A percentile compares a stretch with the other conserved stretches of the same genome.
Conservation (phyloP, 352 stramenopile species). For the Phytophthora lateralis region DNA sequence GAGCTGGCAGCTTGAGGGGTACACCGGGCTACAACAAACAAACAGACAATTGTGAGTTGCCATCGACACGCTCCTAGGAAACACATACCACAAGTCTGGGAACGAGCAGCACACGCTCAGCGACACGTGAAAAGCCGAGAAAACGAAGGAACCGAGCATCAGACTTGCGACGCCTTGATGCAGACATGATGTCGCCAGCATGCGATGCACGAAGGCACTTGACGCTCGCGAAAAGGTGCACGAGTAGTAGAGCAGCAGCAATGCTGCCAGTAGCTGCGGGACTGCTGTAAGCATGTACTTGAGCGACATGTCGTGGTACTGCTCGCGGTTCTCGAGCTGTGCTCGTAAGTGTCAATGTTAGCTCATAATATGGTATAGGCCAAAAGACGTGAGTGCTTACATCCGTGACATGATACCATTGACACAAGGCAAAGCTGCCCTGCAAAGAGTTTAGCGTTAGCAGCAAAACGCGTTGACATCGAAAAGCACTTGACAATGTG, state of each 20-base stretch:
- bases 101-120: slow-evolving; percentile 63
- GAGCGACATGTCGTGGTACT: slow-evolving; percentile 51
- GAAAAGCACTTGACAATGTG: neutral
- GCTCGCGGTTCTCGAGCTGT: slow-evolving; percentile 45
- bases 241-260: slow-evolving; percentile 69
- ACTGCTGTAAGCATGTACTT: slow-evolving; percentile 59
- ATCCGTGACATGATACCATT: slow-evolving; percentile 62
- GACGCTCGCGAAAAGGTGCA: slow-evolving; percentile 50
- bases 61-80: neutral
- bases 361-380: neutral
- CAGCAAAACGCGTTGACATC: neutral
- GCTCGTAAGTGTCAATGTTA: neutral
- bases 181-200: slow-evolving; percentile 60
- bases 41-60: neutral
- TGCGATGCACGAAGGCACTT: slow-evolving; percentile 54
- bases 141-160: slow-evolving; percentile 47
- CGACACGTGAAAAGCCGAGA: slow-evolving; percentile 49
- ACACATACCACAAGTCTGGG: slow-evolving; percentile 50
- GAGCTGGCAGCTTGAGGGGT: slow-evolving; percentile 37
- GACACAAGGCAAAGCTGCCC: slow-evolving; percentile 45
- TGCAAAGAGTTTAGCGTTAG: slow-evolving; percentile 17
- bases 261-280: slow-evolving; percentile 47
- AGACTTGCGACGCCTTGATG: slow-evolving; percentile 50
- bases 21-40: slow-evolving; percentile 41
- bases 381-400: slow-evolving; percentile 23